Base-by-base conservation (phyloP, 148 eudicot species). In the Salicornia ramosissima region DNA sequence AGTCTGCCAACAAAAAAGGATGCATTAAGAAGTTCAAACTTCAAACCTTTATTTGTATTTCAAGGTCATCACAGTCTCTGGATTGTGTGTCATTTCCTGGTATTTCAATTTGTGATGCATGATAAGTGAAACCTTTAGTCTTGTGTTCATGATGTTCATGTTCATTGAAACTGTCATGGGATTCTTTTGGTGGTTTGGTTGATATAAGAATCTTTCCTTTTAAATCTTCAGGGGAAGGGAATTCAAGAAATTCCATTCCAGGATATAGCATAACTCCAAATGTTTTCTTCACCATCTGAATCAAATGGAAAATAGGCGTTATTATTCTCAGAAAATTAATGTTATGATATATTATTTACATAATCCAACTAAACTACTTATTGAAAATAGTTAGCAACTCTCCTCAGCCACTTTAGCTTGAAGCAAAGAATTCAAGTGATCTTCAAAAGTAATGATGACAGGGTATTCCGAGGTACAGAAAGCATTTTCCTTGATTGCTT, bases 401-500 rank as follows among this genome's bases (percentile, higher is more conserved):
- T 81, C 97, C 78, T 75, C 71, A 47, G 97, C 96, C 8, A 88
- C 96, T 82, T 72, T 78, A 70, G 83, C 82, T 74, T 85, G 91
- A 81, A 92, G 96, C 39, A 64, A 68, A 30, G 83, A 71, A 74
- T 84, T 83, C 36, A 92, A 87, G 76, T 92, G 96, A 28, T 92
- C 97, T 76, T 92, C 97, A 15, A 92, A 82, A 12, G 96, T 92
- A 24, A 92, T 80, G 16, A 92, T 75, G 33, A 92, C 91, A 62
- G 97, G 97, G 71, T 92, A 90, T 10, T 84, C 88, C 1, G 96
- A 92, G 56, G 84, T 78, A 45, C 42, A 62, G 63, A 92, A 92
- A 21, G 97, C 97, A 49, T 92, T 65, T 1, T 92, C 96, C 74
- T 77, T 90, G 53, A 92, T 90, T 31, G 96, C 90, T 34, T 57